Evolutionary conservation across 202 grass and related monocot genomes (phyloP).

Genomic region (Brachypodium distachyon): DNA sequence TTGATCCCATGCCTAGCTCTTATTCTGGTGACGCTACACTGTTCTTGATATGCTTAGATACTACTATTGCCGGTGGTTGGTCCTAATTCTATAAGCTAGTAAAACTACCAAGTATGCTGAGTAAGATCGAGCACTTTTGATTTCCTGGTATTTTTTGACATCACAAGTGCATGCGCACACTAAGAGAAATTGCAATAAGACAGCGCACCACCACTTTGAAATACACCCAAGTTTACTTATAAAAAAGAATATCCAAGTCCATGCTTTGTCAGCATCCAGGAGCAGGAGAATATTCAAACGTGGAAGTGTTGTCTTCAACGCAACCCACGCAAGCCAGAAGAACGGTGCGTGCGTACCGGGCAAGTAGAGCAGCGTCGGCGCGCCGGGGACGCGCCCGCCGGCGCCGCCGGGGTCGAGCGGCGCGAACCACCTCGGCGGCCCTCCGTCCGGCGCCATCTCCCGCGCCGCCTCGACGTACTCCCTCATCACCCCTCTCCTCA

Average conservation of each 20-base stretch:
- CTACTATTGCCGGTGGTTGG: too few relatives aligned
- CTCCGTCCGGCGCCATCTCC: conserved; percentile 45
- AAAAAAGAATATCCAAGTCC: not conserved
- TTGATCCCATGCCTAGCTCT: too few relatives aligned
- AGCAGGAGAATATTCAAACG: not conserved
- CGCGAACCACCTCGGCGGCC: conserved; percentile 69
- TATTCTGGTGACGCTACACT: not conserved
- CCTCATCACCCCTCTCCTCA: conserved; percentile 27
- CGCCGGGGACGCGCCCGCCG: conserved; percentile 18
- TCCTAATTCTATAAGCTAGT: too few relatives aligned
- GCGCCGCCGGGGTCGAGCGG: conserved; percentile 40
- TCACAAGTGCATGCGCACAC: too few relatives aligned
- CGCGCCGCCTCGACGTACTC: conserved; percentile 63
- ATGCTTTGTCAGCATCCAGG: not conserved
- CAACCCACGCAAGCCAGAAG: too few relatives aligned
- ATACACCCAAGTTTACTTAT: not conserved
- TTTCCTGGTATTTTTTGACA: too few relatives aligned
- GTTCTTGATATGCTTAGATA: not conserved
- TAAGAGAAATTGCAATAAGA: too few relatives aligned
- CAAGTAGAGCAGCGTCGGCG: conserved; percentile 76
- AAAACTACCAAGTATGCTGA: too few relatives aligned
- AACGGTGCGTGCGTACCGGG: conserved; percentile 36
- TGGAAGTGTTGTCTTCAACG: not conserved
- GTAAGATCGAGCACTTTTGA: too few relatives aligned
- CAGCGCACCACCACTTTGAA: not conserved